These are phyloP conservation scores for Solanum chaucha DNA, from an alignment of 257 asterid species.

Conservation along the genomic window DNA sequence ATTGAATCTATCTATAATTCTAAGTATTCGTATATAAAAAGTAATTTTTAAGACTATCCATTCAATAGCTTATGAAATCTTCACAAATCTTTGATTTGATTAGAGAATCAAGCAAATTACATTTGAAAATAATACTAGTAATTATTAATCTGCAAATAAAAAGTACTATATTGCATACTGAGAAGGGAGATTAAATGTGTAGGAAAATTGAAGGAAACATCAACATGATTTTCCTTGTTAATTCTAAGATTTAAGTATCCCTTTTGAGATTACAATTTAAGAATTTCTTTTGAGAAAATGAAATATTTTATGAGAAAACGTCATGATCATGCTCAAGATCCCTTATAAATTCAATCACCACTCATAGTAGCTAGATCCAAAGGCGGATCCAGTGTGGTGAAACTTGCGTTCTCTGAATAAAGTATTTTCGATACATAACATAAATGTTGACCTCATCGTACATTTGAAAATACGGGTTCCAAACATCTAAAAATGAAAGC, in stretches of 20 bases:
- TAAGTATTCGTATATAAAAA: not conserved
- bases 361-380: not conserved
- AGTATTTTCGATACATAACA: not conserved
- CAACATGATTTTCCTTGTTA: constrained; percentile 16
- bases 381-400: not conserved
- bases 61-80: not conserved
- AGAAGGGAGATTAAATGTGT: not conserved
- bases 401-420: not conserved
- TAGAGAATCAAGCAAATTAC: not conserved
- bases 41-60: not conserved
- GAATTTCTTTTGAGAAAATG: no score
- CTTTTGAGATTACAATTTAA: no score
- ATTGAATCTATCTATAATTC: no score
- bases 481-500: not conserved
- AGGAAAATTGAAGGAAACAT: constrained; percentile 21
- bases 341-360: not conserved
- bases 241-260: not conserved
- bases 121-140: no score
- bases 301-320: no score
- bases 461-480: not conserved
- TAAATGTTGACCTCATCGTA: not conserved
- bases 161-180: no score
- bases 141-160: no score
- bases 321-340: no score
- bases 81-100: not conserved